Conservation (phyloP, 2,329 filamentous ascomycete species). For the Trichophyton verrucosum region DNA sequence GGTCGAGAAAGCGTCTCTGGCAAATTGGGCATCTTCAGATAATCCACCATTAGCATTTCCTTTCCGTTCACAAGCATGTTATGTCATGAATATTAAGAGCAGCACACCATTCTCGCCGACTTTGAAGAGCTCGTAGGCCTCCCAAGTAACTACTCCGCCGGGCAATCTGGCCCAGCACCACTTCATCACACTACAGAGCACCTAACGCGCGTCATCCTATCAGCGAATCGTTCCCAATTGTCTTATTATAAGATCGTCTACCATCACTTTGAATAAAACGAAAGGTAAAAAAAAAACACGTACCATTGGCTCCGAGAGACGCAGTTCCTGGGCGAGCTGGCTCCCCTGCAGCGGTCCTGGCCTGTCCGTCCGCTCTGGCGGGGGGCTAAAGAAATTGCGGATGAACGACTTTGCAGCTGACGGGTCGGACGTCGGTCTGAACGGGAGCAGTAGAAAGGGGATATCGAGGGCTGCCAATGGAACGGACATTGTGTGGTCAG, state of each 20-base stretch:
- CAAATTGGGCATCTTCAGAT: conserved; percentile 68
- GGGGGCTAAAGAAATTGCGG: conserved; percentile 74
- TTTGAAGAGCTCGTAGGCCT: conserved; percentile 91
- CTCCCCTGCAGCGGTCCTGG: conserved; percentile 50
- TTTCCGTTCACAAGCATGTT: conserved; percentile 7
- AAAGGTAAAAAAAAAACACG: conserved; percentile 17
- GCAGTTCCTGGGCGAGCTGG: conserved; percentile 67
- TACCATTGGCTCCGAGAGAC: conserved; percentile 90
- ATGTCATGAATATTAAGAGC: background rate
- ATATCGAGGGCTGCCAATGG: conserved; percentile 59
- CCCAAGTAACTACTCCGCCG: conserved; percentile 90
- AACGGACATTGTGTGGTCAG: conserved; percentile 5
- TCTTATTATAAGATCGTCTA: background rate
- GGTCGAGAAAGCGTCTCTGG: conserved; percentile 84
- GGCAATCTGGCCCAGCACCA: conserved; percentile 96
- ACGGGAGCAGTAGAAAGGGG: conserved; percentile 86
- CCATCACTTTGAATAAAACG: no score
- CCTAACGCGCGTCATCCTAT: conserved; percentile 40
- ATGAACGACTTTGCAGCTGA: conserved; percentile 86
- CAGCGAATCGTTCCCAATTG: background rate
- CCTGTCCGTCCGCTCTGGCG: conserved; percentile 41
- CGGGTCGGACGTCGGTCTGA: conserved; percentile 83
- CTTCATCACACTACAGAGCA: conserved; percentile 85
- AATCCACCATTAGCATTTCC: conserved; percentile 4
- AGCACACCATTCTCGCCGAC: conserved; percentile 69